These are phyloP conservation scores for Magnusiomyces fungicola DNA, from an alignment of 1,139 yeast genomes.

Conservation along the genomic window DNA sequence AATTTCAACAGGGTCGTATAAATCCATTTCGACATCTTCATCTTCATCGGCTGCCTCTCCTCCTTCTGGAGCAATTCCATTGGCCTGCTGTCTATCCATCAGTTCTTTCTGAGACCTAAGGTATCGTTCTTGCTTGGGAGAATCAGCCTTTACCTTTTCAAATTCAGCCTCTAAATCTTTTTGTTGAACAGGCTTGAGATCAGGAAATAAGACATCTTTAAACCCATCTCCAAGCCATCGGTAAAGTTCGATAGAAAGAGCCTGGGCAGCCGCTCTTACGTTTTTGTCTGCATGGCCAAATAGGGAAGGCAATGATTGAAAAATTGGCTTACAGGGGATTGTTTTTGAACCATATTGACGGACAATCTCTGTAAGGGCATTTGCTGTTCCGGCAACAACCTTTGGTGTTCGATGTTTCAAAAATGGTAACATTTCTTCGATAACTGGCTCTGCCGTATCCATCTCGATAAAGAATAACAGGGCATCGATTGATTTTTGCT, in stretches of 20 bases:
- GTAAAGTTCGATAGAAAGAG: slow-evolving; percentile 61
- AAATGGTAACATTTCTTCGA: slow-evolving; percentile 62
- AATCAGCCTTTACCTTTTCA: slow-evolving; percentile 42
- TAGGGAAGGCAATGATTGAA: slow-evolving; percentile 56
- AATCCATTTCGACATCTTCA: slow-evolving; percentile 46
- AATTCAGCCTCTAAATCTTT: slow-evolving; percentile 72
- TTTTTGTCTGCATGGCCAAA: slow-evolving; percentile 84
- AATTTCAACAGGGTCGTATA: slow-evolving; percentile 54
- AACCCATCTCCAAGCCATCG: slow-evolving; percentile 70
- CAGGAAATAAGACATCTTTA: slow-evolving; percentile 53
- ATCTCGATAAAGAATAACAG: slow-evolving; percentile 57
- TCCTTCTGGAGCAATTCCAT: slow-evolving; percentile 22
- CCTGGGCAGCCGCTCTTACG: slow-evolving; percentile 74
- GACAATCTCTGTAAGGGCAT: slow-evolving; percentile 50
- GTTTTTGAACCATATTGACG: slow-evolving; percentile 64
- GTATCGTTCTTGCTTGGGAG: slow-evolving; percentile 50
- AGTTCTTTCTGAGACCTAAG: slow-evolving; percentile 46
- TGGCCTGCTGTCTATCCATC: slow-evolving; percentile 26
- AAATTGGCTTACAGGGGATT: slow-evolving; percentile 52
- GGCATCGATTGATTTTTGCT: slow-evolving; percentile 55
- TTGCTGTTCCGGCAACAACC: slow-evolving; percentile 60
- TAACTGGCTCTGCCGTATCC: slow-evolving; percentile 55
- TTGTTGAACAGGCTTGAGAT: slow-evolving; percentile 86
- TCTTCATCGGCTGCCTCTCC: slow-evolving; percentile 24
- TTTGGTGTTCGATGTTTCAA: slow-evolving; percentile 66